Evolutionary conservation across 805 yeast species (phyloP), one percentile per base, ranked within the genome.

Genomic region (Barnettozyma sp.): DNA sequence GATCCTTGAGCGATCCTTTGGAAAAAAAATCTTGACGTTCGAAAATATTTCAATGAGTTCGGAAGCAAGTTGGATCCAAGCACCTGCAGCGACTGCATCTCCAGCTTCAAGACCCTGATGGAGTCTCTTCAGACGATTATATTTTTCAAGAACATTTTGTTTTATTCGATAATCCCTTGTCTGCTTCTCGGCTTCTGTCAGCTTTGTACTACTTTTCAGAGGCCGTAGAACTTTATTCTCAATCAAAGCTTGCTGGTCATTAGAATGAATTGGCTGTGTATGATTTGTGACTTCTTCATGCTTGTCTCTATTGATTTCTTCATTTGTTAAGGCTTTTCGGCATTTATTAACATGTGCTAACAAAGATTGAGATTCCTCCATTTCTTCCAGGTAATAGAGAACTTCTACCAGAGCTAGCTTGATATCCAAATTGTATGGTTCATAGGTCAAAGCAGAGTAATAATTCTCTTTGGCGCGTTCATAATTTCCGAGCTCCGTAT

Each of bases 11-110:
- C 80, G 71, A 49, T 85, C 94, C 33, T 76, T 70, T 2, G 88
- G 82, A 50, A 84, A 88, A 45, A 92, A 84, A 48, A 77, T 76
- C 42, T 79, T 70, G 10, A 84, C 86, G 37, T 78, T 73, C 18
- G 82, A 75, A 53, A 92, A 88, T 41, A 83, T 75, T 50, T 87
- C 94, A 27, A 90, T 76, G 34, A 92, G 66, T 45, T 82, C 94
- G 3, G 84, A 73, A 0, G 90, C 95, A 5, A 78, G 63, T 41
- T 85, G 84, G 45, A 84, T 70, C 97, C 97, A 92, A 2, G 84
- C 73, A 7, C 70, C 65, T 2, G 76, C 70, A 0, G 92, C 82
- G n/a, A 74, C 76, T 12, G 56, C 60, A 43, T 78, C 80, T 4
- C 70, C 74, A 4, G 54, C 47, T 27, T 64, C 69, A 26, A 76